Base-by-base conservation (phyloP, 768 basidiomycete species). In the Suillus plorans region DNA sequence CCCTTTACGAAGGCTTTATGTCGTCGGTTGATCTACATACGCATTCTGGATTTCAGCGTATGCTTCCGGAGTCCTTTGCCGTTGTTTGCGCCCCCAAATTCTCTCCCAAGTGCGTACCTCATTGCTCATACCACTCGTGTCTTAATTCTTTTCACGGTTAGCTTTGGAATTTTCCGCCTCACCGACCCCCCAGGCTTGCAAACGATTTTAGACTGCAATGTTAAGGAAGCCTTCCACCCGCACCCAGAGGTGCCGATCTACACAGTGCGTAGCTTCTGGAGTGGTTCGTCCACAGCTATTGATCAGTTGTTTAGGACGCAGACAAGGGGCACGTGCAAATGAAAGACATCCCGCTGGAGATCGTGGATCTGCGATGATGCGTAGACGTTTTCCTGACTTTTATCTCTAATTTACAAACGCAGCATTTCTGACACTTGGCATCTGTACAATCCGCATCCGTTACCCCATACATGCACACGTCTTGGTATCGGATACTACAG, bases 21-120 rank as follows among this genome's bases (percentile, higher is more conserved):
- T 95, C 94, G 7, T 96, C 94, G 9, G 89, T 96, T 20, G 95
- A 97, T 74, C 76, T 97, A 25, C 95, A 97, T 70, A 96, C 94
- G 3, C 95, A 96, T 74, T 88, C 91, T 1, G 89, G 86, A 9
- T 97, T 95, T 78, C 95, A 97, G 70, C 76, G 86, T 42, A 95
- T 94, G 89, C 83, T 97, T 4, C 91, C 91, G 0, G 95, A 97
- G 72, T 94, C 92, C 0, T 92, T 97, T 73, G 95, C 95, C 36
- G 36, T 37, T 37, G 36, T 37, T 18, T 95, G 93, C 71, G 92
- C 94, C 4, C 95, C 95, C 0, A 86, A 84, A 56, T 89, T 86
- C 1, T 86, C 82, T 22, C 94, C 94, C 0, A 88, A 85, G 90
- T 92, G 76, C 34, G 88, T 72, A 45, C 39, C 45, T 8, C 53